Conservation (phyloP, 2,329 filamentous ascomycete genomes). For the Epichloe sibirici region DNA sequence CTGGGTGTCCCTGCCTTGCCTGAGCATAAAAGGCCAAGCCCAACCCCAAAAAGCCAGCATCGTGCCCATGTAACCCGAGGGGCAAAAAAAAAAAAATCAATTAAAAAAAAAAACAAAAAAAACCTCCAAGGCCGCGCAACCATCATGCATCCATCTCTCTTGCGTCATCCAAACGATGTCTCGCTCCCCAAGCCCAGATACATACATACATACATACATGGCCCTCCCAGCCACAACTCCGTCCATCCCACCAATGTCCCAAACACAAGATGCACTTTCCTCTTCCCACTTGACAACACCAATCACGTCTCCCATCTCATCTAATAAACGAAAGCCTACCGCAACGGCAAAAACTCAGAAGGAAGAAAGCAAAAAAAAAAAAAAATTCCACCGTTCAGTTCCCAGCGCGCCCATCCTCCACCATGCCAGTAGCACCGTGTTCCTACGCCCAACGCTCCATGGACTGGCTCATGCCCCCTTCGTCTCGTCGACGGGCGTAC, state of each 20-base stretch:
- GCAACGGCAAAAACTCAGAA: not conserved
- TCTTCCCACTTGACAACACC: too few species aligned
- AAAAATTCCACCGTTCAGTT: not conserved
- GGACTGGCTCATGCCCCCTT: slow-evolving; percentile 44
- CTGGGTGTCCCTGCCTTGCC: too few species aligned
- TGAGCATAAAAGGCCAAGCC: too few species aligned
- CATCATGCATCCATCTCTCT: not conserved
- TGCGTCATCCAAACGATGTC: not conserved
- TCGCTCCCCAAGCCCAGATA: not conserved
- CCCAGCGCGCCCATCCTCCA: not conserved
- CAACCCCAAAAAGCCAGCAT: too few species aligned
- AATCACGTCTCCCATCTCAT: too few species aligned
- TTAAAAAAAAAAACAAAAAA: not conserved
- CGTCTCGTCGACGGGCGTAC: slow-evolving; percentile 45
- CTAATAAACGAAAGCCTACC: too few species aligned
- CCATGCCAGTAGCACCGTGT: slow-evolving; percentile 14
- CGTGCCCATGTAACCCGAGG: too few species aligned
- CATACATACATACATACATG: too few species aligned
- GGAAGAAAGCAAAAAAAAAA: not conserved
- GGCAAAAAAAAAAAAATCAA: not conserved
- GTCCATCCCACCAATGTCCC: not conserved
- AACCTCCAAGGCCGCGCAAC: not conserved
- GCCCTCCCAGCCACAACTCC: too few species aligned
- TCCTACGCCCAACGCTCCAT: slow-evolving; percentile 31
- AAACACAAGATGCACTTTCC: too few species aligned